phyloP scores from a whole-genome alignment of 2,329 filamentous ascomycete species.

The Diaporthe vaccinii region DNA sequence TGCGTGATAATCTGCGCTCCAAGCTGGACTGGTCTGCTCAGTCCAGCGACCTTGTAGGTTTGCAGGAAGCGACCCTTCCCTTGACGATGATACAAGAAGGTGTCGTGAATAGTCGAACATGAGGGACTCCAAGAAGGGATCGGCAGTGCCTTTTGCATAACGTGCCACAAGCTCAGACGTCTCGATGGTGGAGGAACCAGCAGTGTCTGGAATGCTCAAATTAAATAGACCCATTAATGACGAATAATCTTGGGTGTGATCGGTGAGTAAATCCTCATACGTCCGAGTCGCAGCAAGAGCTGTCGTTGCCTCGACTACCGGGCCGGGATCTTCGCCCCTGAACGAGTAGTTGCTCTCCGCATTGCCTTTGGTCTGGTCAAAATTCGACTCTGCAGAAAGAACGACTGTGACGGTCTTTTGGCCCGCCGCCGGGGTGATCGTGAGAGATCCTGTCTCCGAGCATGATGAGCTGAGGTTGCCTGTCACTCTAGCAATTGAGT shows the following conservation, averaged over 20 bases:
- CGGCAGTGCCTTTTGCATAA: conserved; percentile 50
- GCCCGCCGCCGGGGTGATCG: conserved; percentile 45
- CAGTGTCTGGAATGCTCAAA: conserved; percentile 60
- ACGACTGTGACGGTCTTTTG: conserved; percentile 54
- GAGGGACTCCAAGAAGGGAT: conserved; percentile 66
- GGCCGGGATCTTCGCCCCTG: conserved; percentile 59
- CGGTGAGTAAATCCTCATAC: conserved; percentile 48
- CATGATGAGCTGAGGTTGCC: conserved; percentile 38
- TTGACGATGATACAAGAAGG: conserved; percentile 67
- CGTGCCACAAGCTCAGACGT: conserved; percentile 46
- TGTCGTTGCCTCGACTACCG: conserved; percentile 52
- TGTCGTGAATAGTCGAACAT: conserved; percentile 68
- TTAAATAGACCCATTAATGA: conserved; percentile 55
- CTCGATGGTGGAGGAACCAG: conserved; percentile 55
- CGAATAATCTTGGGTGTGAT: conserved; percentile 58
- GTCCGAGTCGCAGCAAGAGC: conserved; percentile 51
- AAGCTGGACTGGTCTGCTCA: conserved; percentile 51
- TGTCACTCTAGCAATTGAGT: conserved; percentile 52
- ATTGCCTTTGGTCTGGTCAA: conserved; percentile 63
- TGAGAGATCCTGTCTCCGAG: conserved; percentile 45
- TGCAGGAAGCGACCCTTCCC: conserved; percentile 64
- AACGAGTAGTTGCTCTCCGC: conserved; percentile 60
- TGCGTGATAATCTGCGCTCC: conserved; percentile 69
- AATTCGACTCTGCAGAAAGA: conserved; percentile 62
- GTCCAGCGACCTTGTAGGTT: conserved; percentile 72